Conservation (phyloP, 2,329 filamentous ascomycete genomes). For the Venturia pyrina region DNA sequence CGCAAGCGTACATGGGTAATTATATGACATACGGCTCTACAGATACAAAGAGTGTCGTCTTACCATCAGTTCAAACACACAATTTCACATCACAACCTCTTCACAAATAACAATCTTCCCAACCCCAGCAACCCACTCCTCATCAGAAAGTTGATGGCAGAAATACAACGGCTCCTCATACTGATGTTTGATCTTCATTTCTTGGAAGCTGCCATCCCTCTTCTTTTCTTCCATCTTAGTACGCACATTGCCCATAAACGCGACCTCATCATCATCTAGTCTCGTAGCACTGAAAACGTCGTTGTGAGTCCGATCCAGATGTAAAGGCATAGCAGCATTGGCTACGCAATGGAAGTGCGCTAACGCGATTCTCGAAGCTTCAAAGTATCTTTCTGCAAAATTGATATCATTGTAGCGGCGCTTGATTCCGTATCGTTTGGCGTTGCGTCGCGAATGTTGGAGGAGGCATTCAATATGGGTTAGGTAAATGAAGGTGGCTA, state of each 20-base stretch:
- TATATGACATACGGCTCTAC: background rate
- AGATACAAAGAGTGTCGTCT: background rate
- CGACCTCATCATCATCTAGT: constrained; percentile 42
- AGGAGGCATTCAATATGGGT: constrained; percentile 15
- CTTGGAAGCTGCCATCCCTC: background rate
- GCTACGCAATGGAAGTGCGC: constrained; percentile 11
- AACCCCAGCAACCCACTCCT: constrained; percentile 12
- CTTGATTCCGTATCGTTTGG: constrained; percentile 12
- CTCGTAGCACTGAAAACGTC: background rate
- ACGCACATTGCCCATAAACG: constrained; percentile 50
- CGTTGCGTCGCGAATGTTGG: constrained; percentile 14
- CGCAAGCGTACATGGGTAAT: background rate
- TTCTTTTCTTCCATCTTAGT: constrained; percentile 54
- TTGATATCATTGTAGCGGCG: constrained; percentile 9
- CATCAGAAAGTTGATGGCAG: constrained; percentile 15
- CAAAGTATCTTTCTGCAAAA: constrained; percentile 10
- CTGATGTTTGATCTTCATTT: background rate
- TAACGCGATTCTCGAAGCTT: constrained; percentile 3
- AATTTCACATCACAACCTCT: background rate
- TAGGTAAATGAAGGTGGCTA: constrained; percentile 13
- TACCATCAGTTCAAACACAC: background rate
- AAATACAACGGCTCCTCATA: constrained; percentile 15
- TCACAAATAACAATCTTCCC: background rate
- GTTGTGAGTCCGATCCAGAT: background rate
- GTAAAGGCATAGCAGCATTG: constrained; percentile 5